Evolutionary conservation across 2,329 filamentous ascomycete genomes (phyloP), one percentile per base, ranked within the genome.

Genomic region (Laburnicola sp.): DNA sequence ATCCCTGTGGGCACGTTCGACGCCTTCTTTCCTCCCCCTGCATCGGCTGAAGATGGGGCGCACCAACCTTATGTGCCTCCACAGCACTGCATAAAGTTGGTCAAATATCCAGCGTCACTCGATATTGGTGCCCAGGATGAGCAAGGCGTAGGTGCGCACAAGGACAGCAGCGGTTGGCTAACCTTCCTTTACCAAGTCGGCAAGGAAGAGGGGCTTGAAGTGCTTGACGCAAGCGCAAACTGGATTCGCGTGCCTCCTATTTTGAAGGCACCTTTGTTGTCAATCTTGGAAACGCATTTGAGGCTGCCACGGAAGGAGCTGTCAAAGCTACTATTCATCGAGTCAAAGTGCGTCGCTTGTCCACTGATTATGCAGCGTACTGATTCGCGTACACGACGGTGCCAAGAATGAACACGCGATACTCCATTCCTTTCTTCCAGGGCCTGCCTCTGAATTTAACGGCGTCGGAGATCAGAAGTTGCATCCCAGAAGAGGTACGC

Each of bases 101-200:
- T 84, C 2, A 78, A 76, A 46, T 85, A 85, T 47, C 70, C 72
- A 16, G 52, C 53, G 8, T 56, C 62, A 4, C 25, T 43, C 0
- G 59, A 70, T 23, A 2, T 42, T 47, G 10, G 30, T 0, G 52
- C 58, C 7, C 37, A 48, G 1, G 45, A 34, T 10, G 41, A 59
- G 2, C 82, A 85, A 67, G 83, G 83, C 1, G 82, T 86, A 1
- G 83, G 83, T 0, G 79, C 83, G 0, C 83, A 86, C 69, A 85
- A 85, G 59, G 82, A 84, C 63, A 85, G 80, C 0, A 84, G 82
- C 0, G 83, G 83, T 3, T 86, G 82, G 82, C 82, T 83, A 73
- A 86, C 84, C 0, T 86, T 86, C 54, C 76, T 86, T 3, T 77
- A 84, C 1, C 84, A 86, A 63, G 80, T 82, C 5, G 82, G 80